Base-by-base conservation (phyloP, 768 basidiomycete genomes). In the Boletus rufocinnamomeus region DNA sequence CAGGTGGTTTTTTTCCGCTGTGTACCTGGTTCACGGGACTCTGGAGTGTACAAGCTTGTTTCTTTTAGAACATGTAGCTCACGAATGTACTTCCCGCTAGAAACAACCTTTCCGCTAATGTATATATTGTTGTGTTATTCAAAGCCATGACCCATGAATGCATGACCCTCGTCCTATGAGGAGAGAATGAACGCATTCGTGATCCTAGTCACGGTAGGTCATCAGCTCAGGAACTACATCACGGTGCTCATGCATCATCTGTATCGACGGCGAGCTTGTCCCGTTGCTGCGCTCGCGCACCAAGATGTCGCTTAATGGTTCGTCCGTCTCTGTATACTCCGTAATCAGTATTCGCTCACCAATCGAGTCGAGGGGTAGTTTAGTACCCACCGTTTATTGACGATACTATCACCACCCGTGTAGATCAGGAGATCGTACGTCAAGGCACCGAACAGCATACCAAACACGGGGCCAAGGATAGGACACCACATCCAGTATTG, bases 401-500 rank as follows among this genome's bases (percentile, higher is more conserved):
- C 53, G 38, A 80, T 68, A 48, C 77, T 80, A 60, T 86, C 84
- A 0, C 74, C 67, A 13, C 82, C 84, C 3, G 76, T 76, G 69
- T 79, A 86, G 52, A 88, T 63, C 62, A 84, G 72, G 3, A 72
- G 44, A 63, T 88, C 87, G 59, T 88, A 88, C 27, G 83, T 53
- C 47, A 82, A 72, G 1, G 77, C 72, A 13, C 82, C 86, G n/a
- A 74, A 72, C 50, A 81, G 75, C 16, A 76, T 80, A 23, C 87
- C 86, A 14, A 79, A 58, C 63, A 87, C 77, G 14, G 86, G 81
- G 0, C 74, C 84, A 38, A 85, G 70, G 23, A 88, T 67, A 2
- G 84, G 81, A 59, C 82, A 81, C 86, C 86, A 87, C 23, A 88
- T 58, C 86, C 85, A 88, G 65, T 87, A 88, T 53, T 88, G 85